Evolutionary conservation across 2,329 filamentous ascomycete genomes (phyloP), one percentile per base, ranked within the genome.

Genomic region (Verticillium isaacii): DNA sequence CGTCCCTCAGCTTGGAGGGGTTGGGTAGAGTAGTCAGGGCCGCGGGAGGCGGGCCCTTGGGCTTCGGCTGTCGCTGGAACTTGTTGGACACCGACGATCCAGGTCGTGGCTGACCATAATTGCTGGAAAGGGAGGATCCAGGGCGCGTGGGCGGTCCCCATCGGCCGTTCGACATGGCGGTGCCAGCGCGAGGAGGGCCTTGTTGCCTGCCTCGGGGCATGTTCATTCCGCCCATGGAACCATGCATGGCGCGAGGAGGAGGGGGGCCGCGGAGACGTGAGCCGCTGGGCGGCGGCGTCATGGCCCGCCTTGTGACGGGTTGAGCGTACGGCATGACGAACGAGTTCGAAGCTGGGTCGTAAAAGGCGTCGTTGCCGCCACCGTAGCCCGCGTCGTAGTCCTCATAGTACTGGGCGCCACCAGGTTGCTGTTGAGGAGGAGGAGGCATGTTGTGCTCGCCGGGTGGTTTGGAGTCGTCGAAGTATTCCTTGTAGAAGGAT

Each of bases 401-500:
- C 69, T 93, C 90, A 65, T 91, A 89, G 74, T 93, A 91, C 60
- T 81, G 73, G 17, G 70, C 67, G 32, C 62, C 66, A 39, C 68
- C 70, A 34, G 66, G 64, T 34, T 57, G 60, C 52, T 58, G 55
- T 34, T 52, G 61, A 15, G 59, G 32, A 29, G 63, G 63, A 12
- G 63, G 63, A 12, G 59, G 59, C 19, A 56, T 52, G 54, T 57
- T 55, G 36, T 56, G 52, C 32, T 45, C 41, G 41, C 45, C 45
- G 32, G 45, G 41, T 15, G 60, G 23, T 58, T 87, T 91, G 63
- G 82, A 86, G 52, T 97, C 94, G 67, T 98, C 95, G 69, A 99
- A 99, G 79, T 99, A 99, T 73, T 99, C 95, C 80, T 97, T 97
- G 81, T 99, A 99, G 80, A 99, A 99, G 4, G 95, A 99, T 74